A percentile compares a stretch with the other conserved stretches of the same genome.
These are phyloP conservation scores for Lepidium sativum DNA, from an alignment of 345 rosid genomes.

Conservation along the genomic window DNA sequence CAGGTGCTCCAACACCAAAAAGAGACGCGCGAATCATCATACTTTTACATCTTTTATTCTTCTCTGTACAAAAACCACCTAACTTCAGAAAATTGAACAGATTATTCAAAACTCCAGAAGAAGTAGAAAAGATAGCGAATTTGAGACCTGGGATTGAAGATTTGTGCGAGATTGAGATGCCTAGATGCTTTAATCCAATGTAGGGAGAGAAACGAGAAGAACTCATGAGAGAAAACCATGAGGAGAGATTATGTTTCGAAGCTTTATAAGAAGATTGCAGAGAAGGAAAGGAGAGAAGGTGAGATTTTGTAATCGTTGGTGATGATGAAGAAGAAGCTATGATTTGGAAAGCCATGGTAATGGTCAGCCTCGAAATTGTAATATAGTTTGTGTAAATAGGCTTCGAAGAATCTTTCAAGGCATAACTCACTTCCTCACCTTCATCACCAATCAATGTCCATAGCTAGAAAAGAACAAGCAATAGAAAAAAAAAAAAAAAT, in stretches of 20 bases:
- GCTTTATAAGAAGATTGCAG: slow-evolving; percentile 25
- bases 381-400: neutral
- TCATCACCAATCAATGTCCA: slow-evolving; percentile 18
- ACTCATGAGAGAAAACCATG: slow-evolving; percentile 34
- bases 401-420: slow-evolving; percentile 11
- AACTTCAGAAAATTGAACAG: neutral
- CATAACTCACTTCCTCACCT: slow-evolving; percentile 9
- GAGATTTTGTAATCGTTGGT: slow-evolving; percentile 27
- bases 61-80: slow-evolving; percentile 40
- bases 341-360: slow-evolving; percentile 44
- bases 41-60: slow-evolving; percentile 36
- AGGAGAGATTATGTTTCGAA: slow-evolving; percentile 26
- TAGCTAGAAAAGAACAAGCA: slow-evolving; percentile 1
- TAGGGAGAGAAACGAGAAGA: slow-evolving; percentile 40
- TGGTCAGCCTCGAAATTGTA: slow-evolving; percentile 7
- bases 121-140: neutral
- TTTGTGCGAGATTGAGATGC: slow-evolving; percentile 43
- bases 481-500: neutral
- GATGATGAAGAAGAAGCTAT: slow-evolving; percentile 32
- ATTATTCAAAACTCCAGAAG: neutral
- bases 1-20: slow-evolving; percentile 98
- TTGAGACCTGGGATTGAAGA: slow-evolving; percentile 41
- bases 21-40: slow-evolving; percentile 60
- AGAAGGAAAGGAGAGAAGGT: slow-evolving; percentile 13
- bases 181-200: slow-evolving; percentile 70